phyloP scores from a whole-genome alignment of 2,329 filamentous ascomycete genomes.

The Calonectria pauciramosa region DNA sequence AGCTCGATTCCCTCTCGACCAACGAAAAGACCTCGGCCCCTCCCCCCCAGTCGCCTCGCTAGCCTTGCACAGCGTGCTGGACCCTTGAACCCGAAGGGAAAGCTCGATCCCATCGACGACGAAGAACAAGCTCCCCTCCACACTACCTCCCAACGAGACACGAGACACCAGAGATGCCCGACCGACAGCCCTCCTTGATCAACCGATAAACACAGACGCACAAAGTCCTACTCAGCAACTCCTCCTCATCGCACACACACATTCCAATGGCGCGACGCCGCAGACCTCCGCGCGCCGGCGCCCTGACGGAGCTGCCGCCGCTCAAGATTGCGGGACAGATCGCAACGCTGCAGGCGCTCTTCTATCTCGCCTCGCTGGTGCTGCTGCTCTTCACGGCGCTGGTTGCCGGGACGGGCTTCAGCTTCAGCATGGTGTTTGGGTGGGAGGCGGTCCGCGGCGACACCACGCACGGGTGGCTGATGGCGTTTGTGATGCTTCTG shows the following conservation, averaged over 20 bases:
- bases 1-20: neutral
- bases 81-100: neutral
- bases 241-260: neutral
- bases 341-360: conserved; percentile 67
- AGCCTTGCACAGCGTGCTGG: neutral
- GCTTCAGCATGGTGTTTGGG: conserved; percentile 67
- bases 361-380: conserved; percentile 65
- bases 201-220: neutral
- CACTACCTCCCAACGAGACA: neutral
- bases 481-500: conserved; percentile 70
- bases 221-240: neutral
- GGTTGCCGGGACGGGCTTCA: conserved; percentile 69
- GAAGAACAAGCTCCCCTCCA: neutral
- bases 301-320: conserved; percentile 72
- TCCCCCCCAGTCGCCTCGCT: neutral
- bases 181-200: conserved; percentile 27
- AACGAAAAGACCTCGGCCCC: neutral
- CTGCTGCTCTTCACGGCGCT: conserved; percentile 71
- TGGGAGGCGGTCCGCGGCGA: conserved; percentile 72
- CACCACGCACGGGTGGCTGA: conserved; percentile 72
- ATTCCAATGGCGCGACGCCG: conserved; percentile 66
- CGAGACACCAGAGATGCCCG: conserved; percentile 37
- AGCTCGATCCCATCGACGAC: neutral
- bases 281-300: conserved; percentile 71
- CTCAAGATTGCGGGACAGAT: conserved; percentile 73